These are phyloP conservation scores for Podaxis sp. DNA, from an alignment of 768 basidiomycete species.

Conservation along the genomic window DNA sequence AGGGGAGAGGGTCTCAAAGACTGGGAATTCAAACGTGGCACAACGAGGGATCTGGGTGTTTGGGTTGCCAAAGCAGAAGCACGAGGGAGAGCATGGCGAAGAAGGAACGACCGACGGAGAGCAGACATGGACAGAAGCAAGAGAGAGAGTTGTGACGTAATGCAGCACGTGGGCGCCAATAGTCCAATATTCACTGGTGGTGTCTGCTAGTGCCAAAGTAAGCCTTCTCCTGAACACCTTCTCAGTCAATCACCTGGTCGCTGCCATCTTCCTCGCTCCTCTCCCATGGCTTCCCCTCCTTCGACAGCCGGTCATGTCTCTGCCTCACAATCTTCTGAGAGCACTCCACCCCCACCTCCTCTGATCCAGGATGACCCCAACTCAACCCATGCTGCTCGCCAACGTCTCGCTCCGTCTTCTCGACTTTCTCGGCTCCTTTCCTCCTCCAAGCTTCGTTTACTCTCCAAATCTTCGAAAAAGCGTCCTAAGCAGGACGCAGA, in stretches of 20 bases:
- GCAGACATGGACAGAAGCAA: background rate
- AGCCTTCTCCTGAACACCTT: background rate
- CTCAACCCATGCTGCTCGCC: constrained; percentile 42
- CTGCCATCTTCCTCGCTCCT: background rate
- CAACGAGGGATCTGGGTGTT: too few relatives aligned
- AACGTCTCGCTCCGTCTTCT: constrained; percentile 35
- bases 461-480: constrained; percentile 10
- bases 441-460: constrained; percentile 23
- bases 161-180: background rate
- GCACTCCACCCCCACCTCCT: constrained; percentile 31
- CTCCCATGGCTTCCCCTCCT: constrained; percentile 10
- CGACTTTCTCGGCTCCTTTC: constrained; percentile 32
- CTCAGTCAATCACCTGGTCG: background rate
- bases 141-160: constrained; percentile 8
- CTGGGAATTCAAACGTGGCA: background rate
- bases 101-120: background rate
- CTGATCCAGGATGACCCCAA: constrained; percentile 37
- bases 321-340: background rate
- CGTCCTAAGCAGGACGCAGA: background rate
- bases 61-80: background rate
- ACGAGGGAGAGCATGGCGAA: background rate
- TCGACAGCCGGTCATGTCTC: constrained; percentile 13
- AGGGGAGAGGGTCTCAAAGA: background rate
- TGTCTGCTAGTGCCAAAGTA: background rate
- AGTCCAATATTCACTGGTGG: background rate